Percentiles rank a stretch among this genome's conserved stretches.
phyloP scores from a whole-genome alignment of 176 grass and related monocot species.

The Calamus simplicifolius region DNA sequence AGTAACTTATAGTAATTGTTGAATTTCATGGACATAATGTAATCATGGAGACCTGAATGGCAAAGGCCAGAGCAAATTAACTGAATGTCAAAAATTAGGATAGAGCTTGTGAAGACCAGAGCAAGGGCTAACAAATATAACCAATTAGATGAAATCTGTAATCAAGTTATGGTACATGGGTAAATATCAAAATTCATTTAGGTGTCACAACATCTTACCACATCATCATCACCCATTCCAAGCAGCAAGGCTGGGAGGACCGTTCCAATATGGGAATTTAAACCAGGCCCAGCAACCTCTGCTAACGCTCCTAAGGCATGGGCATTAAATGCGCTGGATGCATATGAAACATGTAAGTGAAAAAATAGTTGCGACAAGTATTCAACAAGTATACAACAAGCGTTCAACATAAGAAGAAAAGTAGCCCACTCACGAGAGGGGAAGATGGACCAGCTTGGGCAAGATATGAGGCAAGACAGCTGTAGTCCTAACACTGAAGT shows the following conservation, averaged over 20 bases:
- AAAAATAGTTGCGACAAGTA: constrained; percentile 8
- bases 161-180: too few relatives aligned
- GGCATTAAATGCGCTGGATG: constrained; percentile 81
- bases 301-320: constrained; percentile 96
- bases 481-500: constrained; percentile 74
- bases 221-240: constrained; percentile 67
- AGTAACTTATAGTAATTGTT: too few relatives aligned
- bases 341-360: constrained; percentile 18
- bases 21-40: too few relatives aligned
- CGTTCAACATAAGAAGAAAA: not conserved
- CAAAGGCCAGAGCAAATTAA: too few relatives aligned
- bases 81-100: too few relatives aligned
- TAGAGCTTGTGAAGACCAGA: too few relatives aligned
- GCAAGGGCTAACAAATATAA: too few relatives aligned
- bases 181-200: not conserved
- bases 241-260: constrained; percentile 77
- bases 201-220: constrained; percentile 26
- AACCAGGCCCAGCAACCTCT: constrained; percentile 86
- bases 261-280: constrained; percentile 86
- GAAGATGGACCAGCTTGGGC: constrained; percentile 88
- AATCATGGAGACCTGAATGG: too few relatives aligned
- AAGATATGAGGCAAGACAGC: constrained; percentile 98
- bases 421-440: constrained; percentile 64
- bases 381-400: constrained; percentile 14
- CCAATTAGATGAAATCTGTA: too few relatives aligned